Base-by-base conservation (phyloP, 345 rosid species). In the Dovyalis caffra region DNA sequence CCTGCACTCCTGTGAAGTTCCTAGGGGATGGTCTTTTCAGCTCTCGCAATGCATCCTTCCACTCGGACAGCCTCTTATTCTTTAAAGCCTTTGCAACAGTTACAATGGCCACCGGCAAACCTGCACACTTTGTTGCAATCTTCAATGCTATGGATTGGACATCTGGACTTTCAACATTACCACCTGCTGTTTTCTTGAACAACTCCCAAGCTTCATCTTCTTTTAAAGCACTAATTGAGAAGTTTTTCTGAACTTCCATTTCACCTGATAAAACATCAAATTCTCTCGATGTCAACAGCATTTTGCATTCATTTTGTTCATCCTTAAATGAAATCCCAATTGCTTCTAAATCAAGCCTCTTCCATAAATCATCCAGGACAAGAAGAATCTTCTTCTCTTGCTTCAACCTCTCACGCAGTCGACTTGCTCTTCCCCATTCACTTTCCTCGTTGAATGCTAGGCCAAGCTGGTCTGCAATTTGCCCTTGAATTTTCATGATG, bases 311-410 rank as follows among this genome's bases (percentile, higher is more conserved):
- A 32, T 57, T 68, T 25, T 74, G 72, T 37, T 80, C 79, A 3
- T 38, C 38, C 0, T 67, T 69, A 0, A 28, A 70, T 0, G 70
- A 68, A 31, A 84, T 81, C 69, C 85, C 85, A 3, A 84, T 61
- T 0, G 40, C 66, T 18, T 74, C 64, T 35, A 80, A 23, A 8
- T 84, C 62, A 14, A 84, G 23, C n/a, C 28, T 45, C 6, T 68
- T 45, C 84, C 84, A 77, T 1, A 86, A 29, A 49, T 81, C 67
- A 45, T 86, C 87, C 10, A 86, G 53, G 47, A 86, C 77, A 16
- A 86, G 64, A 33, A 86, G 79, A 33, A 77, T 15, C n/a, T 63
- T 82, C 56, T 65, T 32, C 35, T 69, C 72, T 0, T 60, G 62
- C 61, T 23, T 75, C 67, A 82, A 25, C 33, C 73, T 31, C 3